phyloP scores from a whole-genome alignment of 208 protist species.

The Trypanosoma caninum region DNA sequence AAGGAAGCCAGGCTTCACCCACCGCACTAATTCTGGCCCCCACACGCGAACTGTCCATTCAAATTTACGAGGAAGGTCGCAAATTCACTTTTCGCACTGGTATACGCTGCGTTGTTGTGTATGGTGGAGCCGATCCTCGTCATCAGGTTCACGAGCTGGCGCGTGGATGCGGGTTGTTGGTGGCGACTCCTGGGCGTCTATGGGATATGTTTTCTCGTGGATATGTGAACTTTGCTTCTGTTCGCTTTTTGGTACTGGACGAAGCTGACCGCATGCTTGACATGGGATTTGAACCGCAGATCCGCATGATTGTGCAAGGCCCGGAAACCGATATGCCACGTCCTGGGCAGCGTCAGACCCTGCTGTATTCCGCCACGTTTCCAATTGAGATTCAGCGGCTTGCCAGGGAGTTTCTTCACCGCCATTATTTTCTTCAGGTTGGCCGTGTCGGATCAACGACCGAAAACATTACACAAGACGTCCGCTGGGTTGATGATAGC shows the following conservation, averaged over 20 bases:
- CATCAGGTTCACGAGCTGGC: constrained; percentile 96
- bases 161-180: constrained; percentile 93
- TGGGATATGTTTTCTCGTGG: constrained; percentile 84
- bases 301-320: constrained; percentile 97
- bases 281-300: constrained; percentile 99
- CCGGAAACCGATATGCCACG: constrained; percentile 93
- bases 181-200: constrained; percentile 91
- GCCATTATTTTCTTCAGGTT: constrained; percentile 97
- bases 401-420: constrained; percentile 95
- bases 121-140: constrained; percentile 96
- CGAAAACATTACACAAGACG: constrained; percentile 95
- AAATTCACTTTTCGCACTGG: constrained; percentile 96
- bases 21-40: constrained; percentile 95
- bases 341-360: constrained; percentile 97
- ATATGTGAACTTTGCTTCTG: constrained; percentile 80
- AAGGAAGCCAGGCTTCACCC: constrained; percentile 76
- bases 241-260: constrained; percentile 96
- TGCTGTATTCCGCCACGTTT: constrained; percentile 99
- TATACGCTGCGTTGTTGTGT: constrained; percentile 95
- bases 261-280: constrained; percentile 99
- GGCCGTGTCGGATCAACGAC: constrained; percentile 98
- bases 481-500: constrained; percentile 89
- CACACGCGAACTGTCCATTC: constrained; percentile 96
- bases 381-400: constrained; percentile 98
- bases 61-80: constrained; percentile 97